Evolutionary conservation across 495 filamentous ascomycete genomes (phyloP), one percentile per base, ranked within the genome.

Genomic region (Xeromyces bisporus): DNA sequence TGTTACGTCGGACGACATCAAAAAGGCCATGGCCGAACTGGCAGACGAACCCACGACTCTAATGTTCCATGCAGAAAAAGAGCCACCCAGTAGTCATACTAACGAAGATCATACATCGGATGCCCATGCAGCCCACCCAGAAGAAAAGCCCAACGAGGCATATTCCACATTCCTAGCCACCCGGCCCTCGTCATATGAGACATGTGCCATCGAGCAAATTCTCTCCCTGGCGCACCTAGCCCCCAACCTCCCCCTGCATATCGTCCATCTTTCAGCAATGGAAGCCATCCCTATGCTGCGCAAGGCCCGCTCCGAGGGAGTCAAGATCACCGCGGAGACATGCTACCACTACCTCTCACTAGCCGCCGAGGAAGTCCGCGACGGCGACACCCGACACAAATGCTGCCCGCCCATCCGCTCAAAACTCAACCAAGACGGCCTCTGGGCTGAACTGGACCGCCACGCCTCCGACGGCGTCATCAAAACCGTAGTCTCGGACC

Each of bases 11-110:
- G 59, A 53, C 1, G 89, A 96, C 50, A 76, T 97, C 39, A 62
- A 70, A 0, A 67, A 73, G 26, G 86, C 75, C 26, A 81, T 97
- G 73, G 64, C 53, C 6, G 80, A 76, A 27, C 65, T 97, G 31
- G 75, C 75, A 23, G 73, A 80, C 42, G 57, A 67, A 23, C 66
- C 80, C 26, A 97, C 89, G 10, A 87, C 81, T 0, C 62, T 96
- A 26, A 94, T 97, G 87, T 97, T 97, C 58, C 89, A 97, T 45
- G 89, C 89, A 12, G 89, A 97, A 56, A 94, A 93, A 85, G 74
- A 93, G 13, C 89, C 89, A 2, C 85, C 87, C 2, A 78, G 85
- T 37, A 59, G 80, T 26, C 71, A 72, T 38, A 85, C 83, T 26
- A 82, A 91, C 47, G 69, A 71, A 10, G 76, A 79, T 8, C 80